Conservation (phyloP, 305 asterid species). For the Stenogyne calaminthoides region DNA sequence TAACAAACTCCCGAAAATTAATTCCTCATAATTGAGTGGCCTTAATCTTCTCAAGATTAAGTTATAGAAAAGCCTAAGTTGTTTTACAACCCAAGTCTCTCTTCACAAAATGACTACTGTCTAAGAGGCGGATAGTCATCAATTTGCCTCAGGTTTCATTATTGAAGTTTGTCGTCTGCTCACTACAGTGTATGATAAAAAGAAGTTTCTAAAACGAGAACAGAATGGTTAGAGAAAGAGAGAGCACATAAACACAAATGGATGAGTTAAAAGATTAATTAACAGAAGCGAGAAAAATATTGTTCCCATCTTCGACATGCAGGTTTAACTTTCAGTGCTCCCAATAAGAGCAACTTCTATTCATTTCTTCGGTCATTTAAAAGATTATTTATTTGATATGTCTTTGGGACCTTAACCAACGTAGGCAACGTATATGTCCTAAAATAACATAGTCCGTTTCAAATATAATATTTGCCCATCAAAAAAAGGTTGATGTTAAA, state of each 20-base stretch:
- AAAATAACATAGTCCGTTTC: background rate
- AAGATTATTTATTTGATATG: constrained; percentile 9
- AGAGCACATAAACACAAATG: too few species aligned
- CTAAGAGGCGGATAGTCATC: constrained; percentile 6
- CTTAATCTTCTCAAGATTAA: background rate
- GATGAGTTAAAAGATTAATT: background rate
- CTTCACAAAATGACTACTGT: background rate
- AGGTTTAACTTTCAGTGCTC: constrained; percentile 14
- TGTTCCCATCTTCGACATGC: constrained; percentile 7
- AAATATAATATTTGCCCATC: constrained; percentile 3
- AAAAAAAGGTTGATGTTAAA: background rate
- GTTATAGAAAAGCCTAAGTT: constrained; percentile 9
- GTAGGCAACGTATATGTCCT: background rate
- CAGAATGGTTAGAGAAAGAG: background rate
- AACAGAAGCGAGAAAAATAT: background rate
- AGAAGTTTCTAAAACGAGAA: background rate
- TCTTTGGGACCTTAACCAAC: constrained; percentile 12
- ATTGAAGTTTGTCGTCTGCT: background rate
- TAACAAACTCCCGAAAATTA: constrained; percentile 19
- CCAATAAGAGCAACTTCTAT: constrained; percentile 1
- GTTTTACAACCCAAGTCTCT: background rate
- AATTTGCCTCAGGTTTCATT: background rate
- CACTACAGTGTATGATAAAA: background rate
- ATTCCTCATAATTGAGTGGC: background rate
- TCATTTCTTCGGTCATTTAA: constrained; percentile 17